A percentile compares a stretch with the other conserved stretches of the same genome.
phyloP scores from a whole-genome alignment of 495 filamentous ascomycete genomes.

The Aspergillus avenaceus region DNA sequence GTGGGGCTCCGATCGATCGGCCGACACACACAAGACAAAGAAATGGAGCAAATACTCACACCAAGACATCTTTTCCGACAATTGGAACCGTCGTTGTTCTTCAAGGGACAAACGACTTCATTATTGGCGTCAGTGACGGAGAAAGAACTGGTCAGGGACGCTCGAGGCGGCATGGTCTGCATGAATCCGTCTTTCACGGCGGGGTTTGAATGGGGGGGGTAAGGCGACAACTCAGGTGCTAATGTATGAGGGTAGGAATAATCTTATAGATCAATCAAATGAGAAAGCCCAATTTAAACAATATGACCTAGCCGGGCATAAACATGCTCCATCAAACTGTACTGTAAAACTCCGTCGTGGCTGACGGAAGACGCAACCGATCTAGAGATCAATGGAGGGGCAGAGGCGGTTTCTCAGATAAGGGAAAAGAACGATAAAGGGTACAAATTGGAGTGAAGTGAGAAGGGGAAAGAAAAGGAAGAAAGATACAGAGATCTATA shows the following conservation, averaged over 20 bases:
- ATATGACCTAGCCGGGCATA: background rate
- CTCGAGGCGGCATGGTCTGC: slow-evolving; percentile 78
- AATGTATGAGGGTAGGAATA: background rate
- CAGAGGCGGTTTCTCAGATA: slow-evolving; percentile 5
- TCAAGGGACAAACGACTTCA: slow-evolving; percentile 94
- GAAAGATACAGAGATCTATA: slow-evolving; percentile 1
- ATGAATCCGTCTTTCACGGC: slow-evolving; percentile 33
- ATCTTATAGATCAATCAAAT: background rate
- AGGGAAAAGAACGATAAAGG: slow-evolving; percentile 9
- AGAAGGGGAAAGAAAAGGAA: slow-evolving; percentile 9
- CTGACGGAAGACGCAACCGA: background rate
- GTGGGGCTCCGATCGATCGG: slow-evolving; percentile 17
- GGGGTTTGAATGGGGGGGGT: slow-evolving; percentile 11
- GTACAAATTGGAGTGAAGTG: slow-evolving; percentile 10
- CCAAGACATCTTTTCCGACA: slow-evolving; percentile 97
- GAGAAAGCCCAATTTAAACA: background rate
- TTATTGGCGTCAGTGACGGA: slow-evolving; percentile 88
- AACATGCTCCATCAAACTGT: background rate
- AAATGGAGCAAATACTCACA: slow-evolving; percentile 58
- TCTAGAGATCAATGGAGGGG: slow-evolving; percentile 5
- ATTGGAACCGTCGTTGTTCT: slow-evolving; percentile 93
- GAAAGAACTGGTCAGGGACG: slow-evolving; percentile 83
- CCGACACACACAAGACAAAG: slow-evolving; percentile 7
- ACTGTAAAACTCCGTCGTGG: background rate
- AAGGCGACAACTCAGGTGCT: slow-evolving; percentile 6